Percentiles rank a stretch among this genome's conserved stretches.
Conservation (phyloP, 345 rosid species). For the Raphanus sativus region DNA sequence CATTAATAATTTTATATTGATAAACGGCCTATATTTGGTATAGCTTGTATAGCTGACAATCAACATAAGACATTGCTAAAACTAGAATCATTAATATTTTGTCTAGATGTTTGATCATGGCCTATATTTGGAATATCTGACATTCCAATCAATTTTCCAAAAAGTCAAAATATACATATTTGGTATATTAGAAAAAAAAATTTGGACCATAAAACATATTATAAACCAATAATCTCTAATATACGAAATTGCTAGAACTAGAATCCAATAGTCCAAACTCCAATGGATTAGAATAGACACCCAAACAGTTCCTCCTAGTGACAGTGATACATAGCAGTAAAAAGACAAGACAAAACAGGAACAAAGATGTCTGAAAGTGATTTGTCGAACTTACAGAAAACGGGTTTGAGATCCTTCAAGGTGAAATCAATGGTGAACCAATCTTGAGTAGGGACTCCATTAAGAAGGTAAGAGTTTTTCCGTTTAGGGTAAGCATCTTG, state of each 20-base stretch:
- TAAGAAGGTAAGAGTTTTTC: slow-evolving; percentile 43
- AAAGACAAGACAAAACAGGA: not conserved
- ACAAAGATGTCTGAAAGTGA: not conserved
- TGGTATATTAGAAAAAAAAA: not conserved
- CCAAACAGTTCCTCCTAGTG: not conserved
- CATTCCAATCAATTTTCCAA: not conserved
- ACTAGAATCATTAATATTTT: not conserved
- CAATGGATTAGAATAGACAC: not conserved
- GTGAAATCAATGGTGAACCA: slow-evolving; percentile 81
- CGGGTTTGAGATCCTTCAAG: slow-evolving; percentile 38
- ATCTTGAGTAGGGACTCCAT: slow-evolving; percentile 57
- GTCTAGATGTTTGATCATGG: not conserved
- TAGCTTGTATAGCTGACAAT: not conserved
- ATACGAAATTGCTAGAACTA: not conserved
- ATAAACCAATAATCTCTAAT: not conserved
- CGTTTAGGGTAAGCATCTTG: not conserved
- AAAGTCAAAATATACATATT: not conserved
- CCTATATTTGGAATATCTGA: not conserved
- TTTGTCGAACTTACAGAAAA: slow-evolving; percentile 49
- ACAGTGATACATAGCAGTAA: not conserved
- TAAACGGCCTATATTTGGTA: not conserved
- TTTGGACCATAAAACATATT: not conserved
- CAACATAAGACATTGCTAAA: not conserved
- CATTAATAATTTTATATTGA: not conserved
- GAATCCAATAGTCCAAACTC: not conserved